phyloP scores from a whole-genome alignment of 257 asterid species.

The Forsythia viridissima region DNA sequence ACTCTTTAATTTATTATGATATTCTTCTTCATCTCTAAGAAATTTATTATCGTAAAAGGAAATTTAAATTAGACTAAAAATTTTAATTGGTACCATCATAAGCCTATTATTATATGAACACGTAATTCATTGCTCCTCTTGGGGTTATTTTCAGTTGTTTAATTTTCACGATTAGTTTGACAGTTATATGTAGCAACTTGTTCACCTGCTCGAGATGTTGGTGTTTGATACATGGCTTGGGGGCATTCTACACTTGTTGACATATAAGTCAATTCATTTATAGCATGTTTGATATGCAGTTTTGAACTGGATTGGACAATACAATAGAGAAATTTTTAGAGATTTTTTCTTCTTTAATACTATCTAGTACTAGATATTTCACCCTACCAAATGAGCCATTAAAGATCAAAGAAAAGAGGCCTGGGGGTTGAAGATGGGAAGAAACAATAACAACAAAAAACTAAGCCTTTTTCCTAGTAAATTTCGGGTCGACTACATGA shows the following conservation, averaged over 20 bases:
- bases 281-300: background rate
- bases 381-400: too few species aligned
- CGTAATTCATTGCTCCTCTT: background rate
- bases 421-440: too few species aligned
- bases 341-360: background rate
- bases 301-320: background rate
- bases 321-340: background rate
- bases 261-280: slow-evolving; percentile 58
- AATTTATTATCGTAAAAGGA: too few species aligned
- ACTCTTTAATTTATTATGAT: background rate
- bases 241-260: slow-evolving; percentile 93
- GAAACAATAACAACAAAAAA: too few species aligned
- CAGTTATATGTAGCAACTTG: slow-evolving; percentile 94
- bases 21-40: too few species aligned
- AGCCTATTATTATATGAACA: too few species aligned
- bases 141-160: slow-evolving; percentile 10
- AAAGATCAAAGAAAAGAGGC: too few species aligned
- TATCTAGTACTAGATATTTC: too few species aligned
- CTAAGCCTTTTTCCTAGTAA: too few species aligned
- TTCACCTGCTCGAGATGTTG: slow-evolving; percentile 88
- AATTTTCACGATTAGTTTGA: slow-evolving; percentile 23
- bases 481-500: too few species aligned
- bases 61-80: background rate
- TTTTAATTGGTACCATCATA: background rate
- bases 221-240: slow-evolving; percentile 90